phyloP scores from a whole-genome alignment of 2,329 filamentous ascomycete genomes.

The Ascochyta lentis region DNA sequence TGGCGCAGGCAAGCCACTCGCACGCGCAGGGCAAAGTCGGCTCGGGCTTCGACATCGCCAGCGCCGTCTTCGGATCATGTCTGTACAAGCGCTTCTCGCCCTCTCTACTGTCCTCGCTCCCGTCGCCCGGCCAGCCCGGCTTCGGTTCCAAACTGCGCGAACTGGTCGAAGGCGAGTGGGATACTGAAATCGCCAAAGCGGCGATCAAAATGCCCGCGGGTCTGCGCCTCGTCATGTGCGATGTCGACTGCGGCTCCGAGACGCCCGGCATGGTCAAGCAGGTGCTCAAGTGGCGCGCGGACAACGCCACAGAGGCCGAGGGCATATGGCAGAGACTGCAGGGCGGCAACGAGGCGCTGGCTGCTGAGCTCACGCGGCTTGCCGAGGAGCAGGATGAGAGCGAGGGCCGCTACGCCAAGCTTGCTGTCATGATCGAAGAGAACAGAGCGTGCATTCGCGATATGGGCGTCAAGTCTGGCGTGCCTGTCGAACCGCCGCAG shows the following conservation, averaged over 20 bases:
- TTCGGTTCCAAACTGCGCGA: slow-evolving; percentile 71
- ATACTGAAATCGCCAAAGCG: slow-evolving; percentile 75
- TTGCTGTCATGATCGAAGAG: slow-evolving; percentile 59
- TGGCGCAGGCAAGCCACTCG: slow-evolving; percentile 92
- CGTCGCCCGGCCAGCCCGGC: slow-evolving; percentile 68
- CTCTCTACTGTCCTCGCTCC: slow-evolving; percentile 69
- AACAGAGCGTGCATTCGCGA: slow-evolving; percentile 70
- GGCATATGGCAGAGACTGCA: slow-evolving; percentile 79
- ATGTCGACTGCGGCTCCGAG: slow-evolving; percentile 92
- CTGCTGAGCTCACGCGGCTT: slow-evolving; percentile 65
- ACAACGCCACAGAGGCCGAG: slow-evolving; percentile 68
- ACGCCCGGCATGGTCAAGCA: slow-evolving; percentile 96
- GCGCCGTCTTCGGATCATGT: slow-evolving; percentile 90
- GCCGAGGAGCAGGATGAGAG: slow-evolving; percentile 42
- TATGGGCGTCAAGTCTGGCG: slow-evolving; percentile 76
- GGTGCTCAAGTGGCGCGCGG: slow-evolving; percentile 80
- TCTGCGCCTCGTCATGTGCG: slow-evolving; percentile 86
- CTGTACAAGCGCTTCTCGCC: slow-evolving; percentile 93
- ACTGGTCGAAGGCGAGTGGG: slow-evolving; percentile 76
- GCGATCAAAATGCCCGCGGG: slow-evolving; percentile 74
- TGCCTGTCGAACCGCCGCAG: slow-evolving; percentile 86
- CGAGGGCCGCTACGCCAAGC: slow-evolving; percentile 51
- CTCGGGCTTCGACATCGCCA: slow-evolving; percentile 93
- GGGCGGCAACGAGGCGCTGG: slow-evolving; percentile 73
- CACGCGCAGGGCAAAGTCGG: slow-evolving; percentile 97